Percentiles rank a stretch among this genome's conserved stretches.
Evolutionary conservation across 495 filamentous ascomycete species (phyloP).

Genomic region (Hyaloscypha finlandica): DNA sequence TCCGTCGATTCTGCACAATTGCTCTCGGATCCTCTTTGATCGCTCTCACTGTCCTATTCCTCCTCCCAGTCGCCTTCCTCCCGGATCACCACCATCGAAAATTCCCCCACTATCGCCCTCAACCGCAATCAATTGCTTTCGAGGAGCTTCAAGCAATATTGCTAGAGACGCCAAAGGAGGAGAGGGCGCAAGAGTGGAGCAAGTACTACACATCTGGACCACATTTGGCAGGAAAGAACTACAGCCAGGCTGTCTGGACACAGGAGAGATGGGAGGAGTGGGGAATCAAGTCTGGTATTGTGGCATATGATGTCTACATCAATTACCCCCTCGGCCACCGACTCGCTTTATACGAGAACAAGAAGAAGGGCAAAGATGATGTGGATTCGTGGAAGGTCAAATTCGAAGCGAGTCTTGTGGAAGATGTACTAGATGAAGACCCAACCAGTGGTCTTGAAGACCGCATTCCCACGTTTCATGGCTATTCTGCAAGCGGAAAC

Average conservation of each 20-base stretch:
- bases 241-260: conserved; percentile 78
- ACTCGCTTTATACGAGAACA: conserved; percentile 69
- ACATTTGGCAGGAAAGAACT: conserved; percentile 88
- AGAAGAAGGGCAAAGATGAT: conserved; percentile 27
- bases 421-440: conserved; percentile 87
- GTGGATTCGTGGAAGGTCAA: conserved; percentile 56
- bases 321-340: conserved; percentile 86
- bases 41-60: conserved; percentile 60
- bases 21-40: conserved; percentile 58
- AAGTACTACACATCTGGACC: conserved; percentile 86
- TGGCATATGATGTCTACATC: conserved; percentile 84
- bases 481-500: conserved; percentile 90
- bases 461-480: conserved; percentile 91
- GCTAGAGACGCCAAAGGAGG: conserved; percentile 66
- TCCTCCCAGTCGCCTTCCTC: conserved; percentile 49
- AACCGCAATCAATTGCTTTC: conserved; percentile 50
- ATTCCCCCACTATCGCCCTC: conserved; percentile 37
- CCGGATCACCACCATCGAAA: conserved; percentile 40
- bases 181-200: conserved; percentile 78
- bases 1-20: conserved; percentile 74
- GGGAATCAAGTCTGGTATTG: conserved; percentile 70
- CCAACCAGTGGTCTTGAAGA: conserved; percentile 69
- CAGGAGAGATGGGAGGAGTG: conserved; percentile 81
- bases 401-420: conserved; percentile 80
- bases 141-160: conserved; percentile 72